Evolutionary conservation across 495 filamentous ascomycete genomes (phyloP).

Genomic region (Apiosordaria backusii): DNA sequence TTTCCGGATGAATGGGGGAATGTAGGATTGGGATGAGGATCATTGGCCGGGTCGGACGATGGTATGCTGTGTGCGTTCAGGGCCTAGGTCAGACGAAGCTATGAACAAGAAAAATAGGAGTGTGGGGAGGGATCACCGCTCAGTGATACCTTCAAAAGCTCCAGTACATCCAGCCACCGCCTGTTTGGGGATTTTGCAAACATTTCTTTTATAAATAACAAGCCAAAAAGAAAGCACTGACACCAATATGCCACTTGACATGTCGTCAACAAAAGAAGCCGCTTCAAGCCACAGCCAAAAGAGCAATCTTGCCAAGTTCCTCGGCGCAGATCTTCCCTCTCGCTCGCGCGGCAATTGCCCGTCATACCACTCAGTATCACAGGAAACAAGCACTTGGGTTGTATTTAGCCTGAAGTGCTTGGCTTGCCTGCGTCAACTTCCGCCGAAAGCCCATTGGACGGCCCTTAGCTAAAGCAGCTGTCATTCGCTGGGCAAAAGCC

Average conservation of each 20-base stretch:
- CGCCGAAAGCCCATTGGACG: slow-evolving; percentile 13
- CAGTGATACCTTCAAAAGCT: not conserved
- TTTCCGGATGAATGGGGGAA: slow-evolving; percentile 3
- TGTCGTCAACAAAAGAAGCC: not conserved
- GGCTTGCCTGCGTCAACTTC: slow-evolving; percentile 11
- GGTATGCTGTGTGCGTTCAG: not conserved
- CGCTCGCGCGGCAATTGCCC: not conserved
- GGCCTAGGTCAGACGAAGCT: not conserved
- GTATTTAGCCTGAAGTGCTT: slow-evolving; percentile 25
- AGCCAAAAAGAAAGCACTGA: not conserved
- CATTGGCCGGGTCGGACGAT: slow-evolving; percentile 9
- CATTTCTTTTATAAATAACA: not conserved
- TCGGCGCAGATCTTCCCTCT: slow-evolving; percentile 3
- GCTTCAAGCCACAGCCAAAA: not conserved
- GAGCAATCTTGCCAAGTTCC: not conserved
- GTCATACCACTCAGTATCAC: not conserved
- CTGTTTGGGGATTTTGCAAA: not conserved
- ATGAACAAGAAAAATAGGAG: not conserved
- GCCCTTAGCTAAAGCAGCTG: not conserved
- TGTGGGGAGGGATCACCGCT: not conserved
- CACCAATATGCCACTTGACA: not conserved
- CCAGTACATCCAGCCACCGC: not conserved
- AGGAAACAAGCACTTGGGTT: slow-evolving; percentile 6
- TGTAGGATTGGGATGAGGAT: not conserved
- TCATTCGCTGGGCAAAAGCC: not conserved